Percentiles rank a stretch among this genome's conserved stretches.
phyloP scores from a whole-genome alignment of 768 basidiomycete genomes.

The Mycena polygramma region DNA sequence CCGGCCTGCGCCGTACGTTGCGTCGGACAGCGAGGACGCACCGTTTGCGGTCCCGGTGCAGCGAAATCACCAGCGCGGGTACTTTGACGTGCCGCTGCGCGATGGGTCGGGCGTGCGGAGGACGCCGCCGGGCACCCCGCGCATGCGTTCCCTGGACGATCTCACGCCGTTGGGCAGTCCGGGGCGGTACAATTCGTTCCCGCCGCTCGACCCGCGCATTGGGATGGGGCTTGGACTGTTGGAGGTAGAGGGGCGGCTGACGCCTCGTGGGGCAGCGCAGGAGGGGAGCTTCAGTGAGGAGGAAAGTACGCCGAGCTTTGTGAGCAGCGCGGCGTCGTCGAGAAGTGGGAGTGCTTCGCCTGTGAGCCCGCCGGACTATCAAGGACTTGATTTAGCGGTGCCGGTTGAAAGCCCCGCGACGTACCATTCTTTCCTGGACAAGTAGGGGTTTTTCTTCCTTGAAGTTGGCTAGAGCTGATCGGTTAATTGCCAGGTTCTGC shows the following conservation, averaged over 20 bases:
- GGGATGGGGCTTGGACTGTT: constrained; percentile 16
- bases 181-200: constrained; percentile 54
- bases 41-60: constrained; percentile 41
- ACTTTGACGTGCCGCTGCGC: constrained; percentile 59
- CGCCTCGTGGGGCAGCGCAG: constrained; percentile 41
- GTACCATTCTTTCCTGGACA: constrained; percentile 74
- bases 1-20: constrained; percentile 37
- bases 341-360: constrained; percentile 32
- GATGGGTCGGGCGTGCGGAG: constrained; percentile 54
- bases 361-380: constrained; percentile 36
- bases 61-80: constrained; percentile 69
- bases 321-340: constrained; percentile 31
- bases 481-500: constrained; percentile 68
- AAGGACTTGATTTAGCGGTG: constrained; percentile 35
- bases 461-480: not conserved
- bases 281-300: constrained; percentile 29
- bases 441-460: constrained; percentile 56
- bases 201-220: constrained; percentile 40
- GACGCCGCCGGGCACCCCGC: not conserved
- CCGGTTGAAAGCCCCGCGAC: constrained; percentile 47
- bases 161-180: constrained; percentile 42
- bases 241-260: constrained; percentile 25
- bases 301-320: constrained; percentile 32
- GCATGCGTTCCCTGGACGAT: constrained; percentile 37
- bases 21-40: constrained; percentile 46